Conservation (phyloP, 768 basidiomycete species). For the Rhodotorula diobovata region DNA sequence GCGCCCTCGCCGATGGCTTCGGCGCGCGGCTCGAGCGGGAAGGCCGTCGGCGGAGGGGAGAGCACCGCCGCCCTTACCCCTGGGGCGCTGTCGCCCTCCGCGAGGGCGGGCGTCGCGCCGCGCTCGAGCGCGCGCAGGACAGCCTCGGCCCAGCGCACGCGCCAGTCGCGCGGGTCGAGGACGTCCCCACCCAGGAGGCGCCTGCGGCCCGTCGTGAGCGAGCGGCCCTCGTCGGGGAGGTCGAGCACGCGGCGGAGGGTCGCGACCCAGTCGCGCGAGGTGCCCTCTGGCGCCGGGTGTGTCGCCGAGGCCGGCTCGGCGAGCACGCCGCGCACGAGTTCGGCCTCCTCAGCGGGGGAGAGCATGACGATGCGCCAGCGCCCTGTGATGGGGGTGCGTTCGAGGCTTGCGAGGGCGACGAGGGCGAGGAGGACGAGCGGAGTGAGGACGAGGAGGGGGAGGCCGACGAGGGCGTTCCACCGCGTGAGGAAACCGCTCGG, state of each 20-base stretch:
- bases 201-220: constrained; percentile 16
- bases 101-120: constrained; percentile 55
- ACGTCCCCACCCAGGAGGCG: constrained; percentile 49
- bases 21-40: constrained; percentile 28
- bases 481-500: constrained; percentile 16
- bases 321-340: constrained; percentile 37
- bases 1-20: background rate
- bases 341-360: constrained; percentile 35
- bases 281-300: constrained; percentile 1
- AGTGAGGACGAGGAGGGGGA: constrained; percentile 25
- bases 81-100: constrained; percentile 44
- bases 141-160: constrained; percentile 76
- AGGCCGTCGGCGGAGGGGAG: constrained; percentile 53
- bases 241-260: constrained; percentile 38
- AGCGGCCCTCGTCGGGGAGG: constrained; percentile 35
- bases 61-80: background rate
- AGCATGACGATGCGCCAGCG: constrained; percentile 39
- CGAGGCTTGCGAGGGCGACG: constrained; percentile 33
- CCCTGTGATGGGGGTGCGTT: constrained; percentile 40
- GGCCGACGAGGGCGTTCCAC: constrained; percentile 30
- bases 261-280: constrained; percentile 37
- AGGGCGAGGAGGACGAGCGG: constrained; percentile 38
- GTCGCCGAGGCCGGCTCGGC: background rate
- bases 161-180: constrained; percentile 77
- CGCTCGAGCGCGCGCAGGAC: constrained; percentile 72